These are phyloP conservation scores for Cymbidium sinense DNA, from an alignment of 106 monocot species.

Conservation along the genomic window DNA sequence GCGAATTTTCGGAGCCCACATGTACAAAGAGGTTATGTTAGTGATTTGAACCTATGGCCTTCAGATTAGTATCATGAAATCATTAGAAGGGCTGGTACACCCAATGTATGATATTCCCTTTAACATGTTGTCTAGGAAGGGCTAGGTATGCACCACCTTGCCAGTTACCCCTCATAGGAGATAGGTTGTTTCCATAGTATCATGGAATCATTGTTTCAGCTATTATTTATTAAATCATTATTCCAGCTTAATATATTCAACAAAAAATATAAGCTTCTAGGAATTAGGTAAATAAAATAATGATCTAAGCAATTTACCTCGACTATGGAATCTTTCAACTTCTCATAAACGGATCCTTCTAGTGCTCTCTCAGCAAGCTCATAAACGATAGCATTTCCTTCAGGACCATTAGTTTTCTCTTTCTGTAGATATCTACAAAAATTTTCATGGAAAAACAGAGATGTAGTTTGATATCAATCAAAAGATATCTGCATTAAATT, in stretches of 20 bases:
- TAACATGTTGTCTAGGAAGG: not conserved
- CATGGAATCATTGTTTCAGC: not conserved
- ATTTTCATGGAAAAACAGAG: not conserved
- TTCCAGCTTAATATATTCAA: not conserved
- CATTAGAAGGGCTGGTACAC: not conserved
- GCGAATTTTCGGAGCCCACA: no score
- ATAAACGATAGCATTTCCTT: slow-evolving; percentile 70
- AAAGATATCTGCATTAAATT: not conserved
- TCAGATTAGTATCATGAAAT: not conserved
- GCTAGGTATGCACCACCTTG: not conserved
- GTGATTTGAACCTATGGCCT: not conserved
- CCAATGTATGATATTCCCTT: not conserved
- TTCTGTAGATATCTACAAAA: slow-evolving; percentile 68
- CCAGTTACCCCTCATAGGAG: not conserved
- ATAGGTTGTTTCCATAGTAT: not conserved
- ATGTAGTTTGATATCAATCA: not conserved
- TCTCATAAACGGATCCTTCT: slow-evolving; percentile 47
- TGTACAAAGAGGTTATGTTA: not conserved
- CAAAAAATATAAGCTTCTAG: not conserved
- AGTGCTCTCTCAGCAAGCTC: slow-evolving; percentile 91
- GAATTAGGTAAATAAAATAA: not conserved
- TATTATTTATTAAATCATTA: not conserved
- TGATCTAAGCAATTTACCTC: slow-evolving; percentile 34
- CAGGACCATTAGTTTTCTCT: slow-evolving; percentile 67
- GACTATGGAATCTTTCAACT: slow-evolving; percentile 53